Evolutionary conservation across 208 protist genomes (phyloP).

Genomic region (Leishmania gerbilli): DNA sequence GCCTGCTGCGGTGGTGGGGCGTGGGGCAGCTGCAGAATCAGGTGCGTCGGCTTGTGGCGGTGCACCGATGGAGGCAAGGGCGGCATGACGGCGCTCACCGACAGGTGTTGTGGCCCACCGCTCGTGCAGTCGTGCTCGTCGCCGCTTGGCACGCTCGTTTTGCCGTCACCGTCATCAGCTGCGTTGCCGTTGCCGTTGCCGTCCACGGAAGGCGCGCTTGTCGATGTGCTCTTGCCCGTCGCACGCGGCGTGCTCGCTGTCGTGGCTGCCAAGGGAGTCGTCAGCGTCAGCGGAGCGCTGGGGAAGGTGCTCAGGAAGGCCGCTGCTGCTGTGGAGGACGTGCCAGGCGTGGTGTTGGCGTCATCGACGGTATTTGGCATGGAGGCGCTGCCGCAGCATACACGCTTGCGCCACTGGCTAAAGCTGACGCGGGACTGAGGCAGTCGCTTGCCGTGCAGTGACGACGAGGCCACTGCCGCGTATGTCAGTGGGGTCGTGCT

Average conservation of each 20-base stretch:
- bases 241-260: background rate
- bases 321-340: background rate
- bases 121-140: background rate
- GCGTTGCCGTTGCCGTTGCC: background rate
- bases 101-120: background rate
- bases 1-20: background rate
- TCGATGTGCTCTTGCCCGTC: background rate
- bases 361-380: background rate
- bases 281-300: constrained; percentile 6
- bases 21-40: constrained; percentile 21
- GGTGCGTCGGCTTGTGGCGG: constrained; percentile 23
- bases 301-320: background rate
- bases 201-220: background rate
- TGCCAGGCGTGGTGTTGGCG: constrained; percentile 2
- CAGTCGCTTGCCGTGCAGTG: constrained; percentile 23
- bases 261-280: background rate
- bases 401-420: constrained; percentile 21
- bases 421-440: constrained; percentile 31
- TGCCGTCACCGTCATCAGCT: background rate
- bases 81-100: constrained; percentile 8
- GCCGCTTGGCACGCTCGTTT: background rate
- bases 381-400: constrained; percentile 2
- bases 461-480: constrained; percentile 14
- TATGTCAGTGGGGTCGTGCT: constrained; percentile 20
- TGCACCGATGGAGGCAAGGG: constrained; percentile 25